phyloP scores from a whole-genome alignment of 2,329 filamentous ascomycete genomes.

The Orbilia oligospora region DNA sequence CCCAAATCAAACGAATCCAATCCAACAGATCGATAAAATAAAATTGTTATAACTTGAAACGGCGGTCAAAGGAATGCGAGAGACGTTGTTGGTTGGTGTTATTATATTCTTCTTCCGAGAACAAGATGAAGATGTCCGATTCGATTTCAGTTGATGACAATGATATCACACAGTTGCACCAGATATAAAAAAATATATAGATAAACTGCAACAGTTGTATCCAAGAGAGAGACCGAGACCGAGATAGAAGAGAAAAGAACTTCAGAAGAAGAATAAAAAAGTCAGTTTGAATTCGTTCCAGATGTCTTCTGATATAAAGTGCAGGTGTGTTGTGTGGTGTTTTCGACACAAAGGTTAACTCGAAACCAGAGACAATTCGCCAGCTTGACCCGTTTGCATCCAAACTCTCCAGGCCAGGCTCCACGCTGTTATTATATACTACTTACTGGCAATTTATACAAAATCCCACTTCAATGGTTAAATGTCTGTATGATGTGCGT shows the following conservation, averaged over 20 bases:
- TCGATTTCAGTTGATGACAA: no score
- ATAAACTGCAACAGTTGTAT: constrained; percentile 14
- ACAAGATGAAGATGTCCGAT: no score
- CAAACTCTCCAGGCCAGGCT: constrained; percentile 27
- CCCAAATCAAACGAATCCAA: not conserved
- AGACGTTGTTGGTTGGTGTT: constrained; percentile 14
- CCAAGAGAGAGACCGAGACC: not conserved
- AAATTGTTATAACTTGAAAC: constrained; percentile 22
- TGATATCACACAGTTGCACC: constrained; percentile 11
- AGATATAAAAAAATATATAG: no score
- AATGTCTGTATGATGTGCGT: not conserved
- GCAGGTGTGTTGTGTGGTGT: constrained; percentile 50
- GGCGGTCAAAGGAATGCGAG: constrained; percentile 17
- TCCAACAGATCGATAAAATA: no score
- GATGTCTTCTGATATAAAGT: not conserved
- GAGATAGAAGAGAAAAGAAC: not conserved
- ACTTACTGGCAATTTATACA: constrained; percentile 36
- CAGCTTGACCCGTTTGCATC: constrained; percentile 43
- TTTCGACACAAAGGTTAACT: constrained; percentile 53
- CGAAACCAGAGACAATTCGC: constrained; percentile 12
- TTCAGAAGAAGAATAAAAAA: not conserved
- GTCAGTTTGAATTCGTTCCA: constrained; percentile 6
- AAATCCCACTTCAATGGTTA: not conserved
- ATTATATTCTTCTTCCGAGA: no score
- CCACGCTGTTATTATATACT: no score